phyloP scores from a whole-genome alignment of 345 rosid species.

The Syzygium jambos region DNA sequence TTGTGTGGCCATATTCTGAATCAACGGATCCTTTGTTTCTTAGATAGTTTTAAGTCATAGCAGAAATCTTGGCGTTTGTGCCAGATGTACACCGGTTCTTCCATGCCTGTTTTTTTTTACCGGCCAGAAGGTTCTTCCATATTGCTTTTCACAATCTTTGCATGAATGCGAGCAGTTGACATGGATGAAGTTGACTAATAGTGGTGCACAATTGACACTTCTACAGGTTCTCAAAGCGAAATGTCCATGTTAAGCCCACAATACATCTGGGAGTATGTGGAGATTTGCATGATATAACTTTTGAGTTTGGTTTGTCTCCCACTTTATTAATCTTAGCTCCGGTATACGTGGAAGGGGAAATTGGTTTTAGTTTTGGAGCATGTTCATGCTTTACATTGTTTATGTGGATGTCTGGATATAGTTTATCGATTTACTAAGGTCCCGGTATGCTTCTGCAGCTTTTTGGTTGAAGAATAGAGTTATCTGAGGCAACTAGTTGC shows the following conservation, averaged over 20 bases:
- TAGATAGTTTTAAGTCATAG: background rate
- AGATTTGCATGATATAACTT: background rate
- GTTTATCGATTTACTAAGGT: background rate
- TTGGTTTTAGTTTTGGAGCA: background rate
- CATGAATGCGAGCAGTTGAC: background rate
- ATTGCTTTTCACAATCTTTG: background rate
- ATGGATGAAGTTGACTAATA: background rate
- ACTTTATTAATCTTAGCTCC: background rate
- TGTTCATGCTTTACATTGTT: background rate
- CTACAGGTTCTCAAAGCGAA: background rate
- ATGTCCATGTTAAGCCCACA: background rate
- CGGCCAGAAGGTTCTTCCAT: background rate
- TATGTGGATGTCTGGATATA: background rate
- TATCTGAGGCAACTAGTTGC: slow-evolving; percentile 39
- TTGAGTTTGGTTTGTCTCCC: background rate
- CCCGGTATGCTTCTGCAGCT: slow-evolving; percentile 28
- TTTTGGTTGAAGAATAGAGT: slow-evolving; percentile 72
- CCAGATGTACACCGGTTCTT: background rate
- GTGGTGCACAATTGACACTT: background rate
- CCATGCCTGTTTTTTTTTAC: background rate
- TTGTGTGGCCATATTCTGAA: background rate
- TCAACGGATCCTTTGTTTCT: background rate
- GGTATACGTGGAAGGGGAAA: background rate
- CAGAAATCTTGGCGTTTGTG: background rate
- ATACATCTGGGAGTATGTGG: background rate